Conservation (phyloP, 768 basidiomycete species). For the Lactarius pseudohatsudake region DNA sequence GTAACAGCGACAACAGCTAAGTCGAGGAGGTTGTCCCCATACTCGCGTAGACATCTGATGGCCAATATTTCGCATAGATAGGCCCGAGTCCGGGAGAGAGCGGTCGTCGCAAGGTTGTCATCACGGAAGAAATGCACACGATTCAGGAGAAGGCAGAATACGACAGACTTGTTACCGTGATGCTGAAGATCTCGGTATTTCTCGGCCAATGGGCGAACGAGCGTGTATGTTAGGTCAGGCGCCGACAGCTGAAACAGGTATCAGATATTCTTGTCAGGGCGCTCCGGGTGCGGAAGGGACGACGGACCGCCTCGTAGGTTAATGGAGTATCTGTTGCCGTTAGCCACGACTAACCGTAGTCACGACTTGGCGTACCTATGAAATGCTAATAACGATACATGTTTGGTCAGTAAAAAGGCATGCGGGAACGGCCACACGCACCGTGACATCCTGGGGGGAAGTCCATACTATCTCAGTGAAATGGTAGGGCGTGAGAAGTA, state of each 20-base stretch:
- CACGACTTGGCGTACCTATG: slow-evolving; percentile 51
- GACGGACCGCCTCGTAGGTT: slow-evolving; percentile 70
- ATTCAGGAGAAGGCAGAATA: slow-evolving; percentile 88
- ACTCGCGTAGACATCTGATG: slow-evolving; percentile 70
- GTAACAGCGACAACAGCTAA: slow-evolving; percentile 73
- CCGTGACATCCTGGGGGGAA: slow-evolving; percentile 21
- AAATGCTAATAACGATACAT: slow-evolving; percentile 48
- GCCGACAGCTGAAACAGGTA: slow-evolving; percentile 57
- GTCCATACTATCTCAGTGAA: background rate
- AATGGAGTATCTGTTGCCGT: slow-evolving; percentile 71
- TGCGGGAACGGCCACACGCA: background rate
- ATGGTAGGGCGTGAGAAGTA: background rate
- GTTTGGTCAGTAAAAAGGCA: slow-evolving; percentile 5
- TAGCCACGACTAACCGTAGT: slow-evolving; percentile 12
- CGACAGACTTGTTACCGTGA: slow-evolving; percentile 75
- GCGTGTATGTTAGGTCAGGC: slow-evolving; percentile 88
- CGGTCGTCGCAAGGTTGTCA: slow-evolving; percentile 63
- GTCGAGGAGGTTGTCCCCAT: slow-evolving; percentile 65
- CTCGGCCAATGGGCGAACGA: slow-evolving; percentile 82
- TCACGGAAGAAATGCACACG: slow-evolving; percentile 83
- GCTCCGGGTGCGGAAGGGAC: background rate
- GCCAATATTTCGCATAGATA: slow-evolving; percentile 89
- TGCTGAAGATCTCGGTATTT: slow-evolving; percentile 78
- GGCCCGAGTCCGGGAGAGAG: slow-evolving; percentile 74
- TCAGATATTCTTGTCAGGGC: background rate